Evolutionary conservation across 768 basidiomycete genomes (phyloP), one percentile per base, ranked within the genome.

Genomic region (Suillus alpinus): DNA sequence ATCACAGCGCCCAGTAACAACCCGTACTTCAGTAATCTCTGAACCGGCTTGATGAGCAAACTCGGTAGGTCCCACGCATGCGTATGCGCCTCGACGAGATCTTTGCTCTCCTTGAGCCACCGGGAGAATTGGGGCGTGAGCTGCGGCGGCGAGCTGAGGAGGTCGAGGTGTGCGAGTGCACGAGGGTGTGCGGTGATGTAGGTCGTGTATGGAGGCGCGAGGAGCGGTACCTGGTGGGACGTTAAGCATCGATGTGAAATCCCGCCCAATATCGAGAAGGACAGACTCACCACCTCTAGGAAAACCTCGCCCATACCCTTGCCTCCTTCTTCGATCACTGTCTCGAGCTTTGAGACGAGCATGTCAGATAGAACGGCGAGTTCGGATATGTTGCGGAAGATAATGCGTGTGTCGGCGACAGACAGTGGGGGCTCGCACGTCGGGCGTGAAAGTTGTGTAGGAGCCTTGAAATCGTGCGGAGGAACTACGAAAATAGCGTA

Each of bases 31-130:
- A 98, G 86, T 58, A 98, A 82, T 16, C 96, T 87, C 69, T 98
- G 97, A 4, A 99, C 94, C 37, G 97, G 97, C 75, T 98, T 98
- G 75, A 99, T 98, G 62, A 99, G 88, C 41, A 98, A 83, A 0
- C 94, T 94, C 6, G 92, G 81, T 31, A 99, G 85, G 71, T 99
- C 96, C 89, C 94, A 95, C 3, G 94, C 91, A 67, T 93, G 88
- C 0, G 92, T 91, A 13, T 91, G 81, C 26, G 84, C 82, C 2
- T 86, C 83, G 1, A 91, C 88, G 40, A 89, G 78, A 12, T 77
- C 80, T 61, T 84, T 83, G 18, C 89, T 90, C 39, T 86, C 84
- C 10, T 81, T 72, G 50, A 92, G 80, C 73, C 94, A 95, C 3
- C 81, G 76, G 1, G 73, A 65, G 53, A 55, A 55, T 39, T 55